Evolutionary conservation across 768 basidiomycete genomes (phyloP).

Genomic region (Rhodotorula toruloides): DNA sequence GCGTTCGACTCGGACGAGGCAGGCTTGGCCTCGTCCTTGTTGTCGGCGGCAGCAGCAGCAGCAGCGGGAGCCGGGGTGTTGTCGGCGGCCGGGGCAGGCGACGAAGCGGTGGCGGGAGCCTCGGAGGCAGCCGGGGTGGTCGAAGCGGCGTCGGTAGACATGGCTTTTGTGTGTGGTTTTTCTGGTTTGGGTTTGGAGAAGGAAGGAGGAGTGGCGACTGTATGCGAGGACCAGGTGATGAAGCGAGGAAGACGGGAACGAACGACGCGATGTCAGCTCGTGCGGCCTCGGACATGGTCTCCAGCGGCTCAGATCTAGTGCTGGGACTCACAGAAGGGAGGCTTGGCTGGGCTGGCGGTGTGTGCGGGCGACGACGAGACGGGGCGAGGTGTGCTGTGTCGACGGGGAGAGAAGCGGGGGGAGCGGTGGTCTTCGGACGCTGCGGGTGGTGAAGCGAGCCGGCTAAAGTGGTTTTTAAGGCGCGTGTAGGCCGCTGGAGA

Average conservation of each 20-base stretch:
- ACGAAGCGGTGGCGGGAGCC: constrained; percentile 28
- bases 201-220: no score
- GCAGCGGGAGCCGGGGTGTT: constrained; percentile 27
- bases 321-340: no score
- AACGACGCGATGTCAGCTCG: neutral
- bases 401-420: no score
- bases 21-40: constrained; percentile 24
- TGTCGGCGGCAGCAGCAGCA: constrained; percentile 9
- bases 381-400: no score
- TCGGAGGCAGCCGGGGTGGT: constrained; percentile 32
- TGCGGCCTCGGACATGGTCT: no score
- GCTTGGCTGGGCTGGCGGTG: no score
- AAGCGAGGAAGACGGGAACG: neutral
- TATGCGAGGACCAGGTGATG: neutral
- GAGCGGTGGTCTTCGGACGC: no score
- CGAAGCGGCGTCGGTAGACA: constrained; percentile 35
- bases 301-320: no score
- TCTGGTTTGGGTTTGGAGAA: neutral
- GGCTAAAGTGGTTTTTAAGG: no score
- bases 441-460: no score
- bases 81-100: constrained; percentile 33
- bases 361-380: no score
- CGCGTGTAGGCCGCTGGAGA: no score
- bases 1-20: neutral
- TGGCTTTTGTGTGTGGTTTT: neutral